Evolutionary conservation across 352 stramenopile species (phyloP).

Genomic region (Phytophthora citricola): DNA sequence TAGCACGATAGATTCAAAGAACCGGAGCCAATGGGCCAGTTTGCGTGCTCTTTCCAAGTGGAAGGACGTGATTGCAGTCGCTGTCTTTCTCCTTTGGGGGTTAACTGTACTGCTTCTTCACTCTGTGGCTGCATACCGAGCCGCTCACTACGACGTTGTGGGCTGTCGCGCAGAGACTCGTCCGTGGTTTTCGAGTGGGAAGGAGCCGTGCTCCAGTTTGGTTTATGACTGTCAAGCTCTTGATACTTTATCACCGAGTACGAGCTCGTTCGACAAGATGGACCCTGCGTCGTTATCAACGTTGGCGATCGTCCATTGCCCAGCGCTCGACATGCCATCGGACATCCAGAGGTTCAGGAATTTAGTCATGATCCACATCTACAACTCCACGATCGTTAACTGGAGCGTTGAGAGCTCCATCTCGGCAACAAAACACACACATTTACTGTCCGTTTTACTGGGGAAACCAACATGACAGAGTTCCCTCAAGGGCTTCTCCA

Average conservation of each 20-base stretch:
- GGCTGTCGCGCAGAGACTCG: slow-evolving; percentile 18
- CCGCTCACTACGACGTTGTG: slow-evolving; percentile 15
- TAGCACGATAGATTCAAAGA: not conserved
- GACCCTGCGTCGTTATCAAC: slow-evolving; percentile 9
- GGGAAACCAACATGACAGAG: slow-evolving; percentile 15
- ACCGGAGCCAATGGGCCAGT: not conserved
- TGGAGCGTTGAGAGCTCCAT: slow-evolving; percentile 22
- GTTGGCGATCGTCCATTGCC: slow-evolving; percentile 21
- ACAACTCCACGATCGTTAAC: slow-evolving; percentile 26
- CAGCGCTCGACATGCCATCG: slow-evolving; percentile 15
- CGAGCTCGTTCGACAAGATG: slow-evolving; percentile 20
- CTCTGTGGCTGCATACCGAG: slow-evolving; percentile 1
- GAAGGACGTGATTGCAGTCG: slow-evolving; percentile 8
- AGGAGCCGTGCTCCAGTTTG: slow-evolving; percentile 28
- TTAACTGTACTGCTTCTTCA: slow-evolving; percentile 20
- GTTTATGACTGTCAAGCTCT: slow-evolving; percentile 20
- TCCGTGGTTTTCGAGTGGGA: slow-evolving; percentile 29
- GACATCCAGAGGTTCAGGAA: slow-evolving; percentile 12
- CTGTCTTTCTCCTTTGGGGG: slow-evolving; percentile 22
- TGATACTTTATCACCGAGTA: slow-evolving; percentile 4
- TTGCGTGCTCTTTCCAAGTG: slow-evolving; percentile 6
- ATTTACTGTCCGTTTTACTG: slow-evolving; percentile 15
- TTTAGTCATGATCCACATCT: slow-evolving; percentile 21
- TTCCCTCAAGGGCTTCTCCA: slow-evolving; percentile 22
- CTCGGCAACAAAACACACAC: slow-evolving; percentile 15